Evolutionary conservation across 306 rosid genomes (phyloP).

Genomic region (Vigna radiata): DNA sequence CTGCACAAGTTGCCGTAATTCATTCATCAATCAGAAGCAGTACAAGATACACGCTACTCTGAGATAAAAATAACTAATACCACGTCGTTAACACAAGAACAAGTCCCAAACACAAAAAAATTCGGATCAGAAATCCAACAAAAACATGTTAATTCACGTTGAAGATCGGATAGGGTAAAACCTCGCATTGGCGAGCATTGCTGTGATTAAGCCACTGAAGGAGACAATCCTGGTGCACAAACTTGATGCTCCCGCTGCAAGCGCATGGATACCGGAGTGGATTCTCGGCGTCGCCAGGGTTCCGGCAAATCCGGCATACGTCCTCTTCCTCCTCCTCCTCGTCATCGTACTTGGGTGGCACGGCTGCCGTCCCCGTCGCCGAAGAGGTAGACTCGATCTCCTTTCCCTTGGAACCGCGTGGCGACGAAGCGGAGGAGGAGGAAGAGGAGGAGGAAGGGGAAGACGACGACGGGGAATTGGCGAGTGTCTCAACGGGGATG

Average conservation of each 20-base stretch:
- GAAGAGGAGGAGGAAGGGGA: constrained; percentile 43
- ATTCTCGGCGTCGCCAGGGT: constrained; percentile 89
- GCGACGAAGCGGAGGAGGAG: constrained; percentile 50
- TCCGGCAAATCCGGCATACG: constrained; percentile 96
- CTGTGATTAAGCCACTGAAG: constrained; percentile 99
- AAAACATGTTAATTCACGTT: constrained; percentile 9
- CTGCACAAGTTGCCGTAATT: constrained; percentile 22
- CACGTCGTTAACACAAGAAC: background rate
- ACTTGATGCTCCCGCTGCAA: constrained; percentile 98
- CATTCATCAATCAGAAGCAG: constrained; percentile 13
- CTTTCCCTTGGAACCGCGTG: constrained; percentile 50
- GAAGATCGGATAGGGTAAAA: constrained; percentile 37
- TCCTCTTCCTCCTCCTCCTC: constrained; percentile 96
- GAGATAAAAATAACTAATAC: background rate
- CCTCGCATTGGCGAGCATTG: constrained; percentile 99
- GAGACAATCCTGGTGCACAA: constrained; percentile 96
- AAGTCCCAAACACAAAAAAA: background rate
- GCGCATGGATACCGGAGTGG: constrained; percentile 97
- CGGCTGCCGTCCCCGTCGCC: constrained; percentile 37
- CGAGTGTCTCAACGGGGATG: constrained; percentile 40
- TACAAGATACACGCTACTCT: background rate
- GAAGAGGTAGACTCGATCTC: constrained; percentile 54
- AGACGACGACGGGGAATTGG: constrained; percentile 47
- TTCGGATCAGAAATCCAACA: constrained; percentile 31
- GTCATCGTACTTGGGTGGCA: constrained; percentile 64